phyloP scores from a whole-genome alignment of 1,284 basidiomycete genomes.

The Trichosporon sp. region DNA sequence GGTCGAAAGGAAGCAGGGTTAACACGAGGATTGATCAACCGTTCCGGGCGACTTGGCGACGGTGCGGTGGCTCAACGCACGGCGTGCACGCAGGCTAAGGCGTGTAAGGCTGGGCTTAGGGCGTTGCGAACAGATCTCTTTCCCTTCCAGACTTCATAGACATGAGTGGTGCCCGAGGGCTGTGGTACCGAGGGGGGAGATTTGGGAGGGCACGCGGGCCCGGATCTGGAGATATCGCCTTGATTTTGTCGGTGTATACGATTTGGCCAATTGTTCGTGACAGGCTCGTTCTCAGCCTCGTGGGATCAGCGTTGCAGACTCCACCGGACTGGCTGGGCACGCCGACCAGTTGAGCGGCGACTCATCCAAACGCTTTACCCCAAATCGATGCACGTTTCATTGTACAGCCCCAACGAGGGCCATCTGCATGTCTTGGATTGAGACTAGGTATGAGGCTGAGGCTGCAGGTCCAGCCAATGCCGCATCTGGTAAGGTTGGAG shows the following conservation, averaged over 20 bases:
- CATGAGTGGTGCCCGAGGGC: not conserved
- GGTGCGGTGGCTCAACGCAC: not conserved
- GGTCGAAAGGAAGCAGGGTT: not conserved
- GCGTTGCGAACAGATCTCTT: not conserved
- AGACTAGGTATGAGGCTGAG: not conserved
- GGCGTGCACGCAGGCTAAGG: not conserved
- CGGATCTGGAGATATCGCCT: not conserved
- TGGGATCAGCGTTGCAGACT: not conserved
- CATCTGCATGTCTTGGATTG: not conserved
- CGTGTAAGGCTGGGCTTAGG: not conserved
- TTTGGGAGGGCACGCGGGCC: not conserved
- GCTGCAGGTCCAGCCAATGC: not conserved
- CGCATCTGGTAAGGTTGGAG: not conserved
- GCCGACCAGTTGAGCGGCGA: not conserved
- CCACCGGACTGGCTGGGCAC: not conserved
- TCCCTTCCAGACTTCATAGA: not conserved
- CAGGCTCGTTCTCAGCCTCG: not conserved
- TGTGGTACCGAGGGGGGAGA: not conserved
- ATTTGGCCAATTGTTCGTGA: not conserved
- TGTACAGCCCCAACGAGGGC: not conserved
- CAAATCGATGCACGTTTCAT: not conserved
- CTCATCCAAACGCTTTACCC: not conserved
- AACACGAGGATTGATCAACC: slow-evolving; percentile 5
- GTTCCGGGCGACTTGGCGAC: slow-evolving; percentile 2
- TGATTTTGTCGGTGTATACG: not conserved